A percentile compares a stretch with the other conserved stretches of the same genome.
Evolutionary conservation across 2,329 filamentous ascomycete species (phyloP).

Genomic region (Lizonia empirigonia): DNA sequence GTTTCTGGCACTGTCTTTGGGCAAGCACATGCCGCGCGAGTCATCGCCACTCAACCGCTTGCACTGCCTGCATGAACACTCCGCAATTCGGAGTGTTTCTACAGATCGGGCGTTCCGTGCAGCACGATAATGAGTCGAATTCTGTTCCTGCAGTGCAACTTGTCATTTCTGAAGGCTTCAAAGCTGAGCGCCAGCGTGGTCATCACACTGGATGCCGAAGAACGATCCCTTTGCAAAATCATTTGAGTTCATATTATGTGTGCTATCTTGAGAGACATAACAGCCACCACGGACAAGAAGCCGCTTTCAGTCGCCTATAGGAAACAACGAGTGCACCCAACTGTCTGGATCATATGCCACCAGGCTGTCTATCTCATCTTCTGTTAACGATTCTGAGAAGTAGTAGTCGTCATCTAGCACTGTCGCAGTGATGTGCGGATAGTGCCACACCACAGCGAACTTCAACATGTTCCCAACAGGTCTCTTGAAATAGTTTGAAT

Average conservation of each 20-base stretch:
- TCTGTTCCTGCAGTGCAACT: background rate
- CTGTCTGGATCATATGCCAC: slow-evolving; percentile 43
- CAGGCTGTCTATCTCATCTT: slow-evolving; percentile 43
- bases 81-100: slow-evolving; percentile 8
- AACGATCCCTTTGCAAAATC: background rate
- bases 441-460: slow-evolving; percentile 56
- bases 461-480: slow-evolving; percentile 66
- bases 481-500: slow-evolving; percentile 73
- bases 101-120: slow-evolving; percentile 4
- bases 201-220: background rate
- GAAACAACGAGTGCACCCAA: slow-evolving; percentile 49
- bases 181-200: too few relatives aligned
- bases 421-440: slow-evolving; percentile 40
- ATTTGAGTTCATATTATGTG: background rate
- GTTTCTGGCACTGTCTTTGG: slow-evolving; percentile 28
- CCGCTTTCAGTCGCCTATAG: slow-evolving; percentile 36
- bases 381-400: slow-evolving; percentile 45
- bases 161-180: background rate
- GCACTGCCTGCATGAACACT: slow-evolving; percentile 8
- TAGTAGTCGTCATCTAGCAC: slow-evolving; percentile 49
- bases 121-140: background rate
- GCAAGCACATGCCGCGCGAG: slow-evolving; percentile 31
- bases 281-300: background rate
- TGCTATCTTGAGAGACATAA: background rate
- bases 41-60: slow-evolving; percentile 20